Base-by-base conservation (phyloP, 768 basidiomycete genomes). In the Podaxis pistillaris region DNA sequence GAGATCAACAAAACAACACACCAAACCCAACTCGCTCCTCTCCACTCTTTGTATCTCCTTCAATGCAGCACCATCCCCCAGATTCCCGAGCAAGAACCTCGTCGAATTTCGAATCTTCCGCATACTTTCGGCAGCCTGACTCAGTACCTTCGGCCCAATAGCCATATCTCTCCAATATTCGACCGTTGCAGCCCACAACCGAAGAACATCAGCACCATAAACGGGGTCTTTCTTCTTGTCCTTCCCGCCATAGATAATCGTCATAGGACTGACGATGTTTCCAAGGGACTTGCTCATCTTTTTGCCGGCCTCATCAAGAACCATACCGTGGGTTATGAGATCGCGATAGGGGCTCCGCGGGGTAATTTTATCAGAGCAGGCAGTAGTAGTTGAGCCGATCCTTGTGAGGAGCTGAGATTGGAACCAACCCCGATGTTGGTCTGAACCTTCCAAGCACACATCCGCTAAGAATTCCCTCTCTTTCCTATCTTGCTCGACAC, bases 341-440 rank as follows among this genome's bases (percentile, higher is more conserved):
- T 86, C 80, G 41, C 80, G 81, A 71, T 94, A 99, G 11, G 96
- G 81, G 65, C 71, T 81, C 44, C 68, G 63, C 11, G 86, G 67
- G 46, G 63, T 72, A 62, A 68, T 66, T 22, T 69, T 63, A 11
- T 71, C 63, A 8, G 74, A 66, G 2, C 12, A 4, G 22, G 54
- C 19, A 17, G 78, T 74, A 24, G 33, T 9, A 19, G 33, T n/a
- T 33, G 58, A 19, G 85, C 86, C 86, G 19, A 96, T 76, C 9
- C 87, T 84, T 3, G 97, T 98, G 52, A 99, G 77, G 28, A 99
- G 76, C 66, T 93, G 90, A 62, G 94, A 96, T 75, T 99, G 97
- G 80, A 99, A 99, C 96, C 96, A 99, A 8, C 96, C 96, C 6
- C 96, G 89, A 73, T 99, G 96, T 73, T 98, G 96, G 74, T 99